A percentile compares a stretch with the other conserved stretches of the same genome.
phyloP scores from a whole-genome alignment of 148 eudicot genomes.

The Cornus kousa region DNA sequence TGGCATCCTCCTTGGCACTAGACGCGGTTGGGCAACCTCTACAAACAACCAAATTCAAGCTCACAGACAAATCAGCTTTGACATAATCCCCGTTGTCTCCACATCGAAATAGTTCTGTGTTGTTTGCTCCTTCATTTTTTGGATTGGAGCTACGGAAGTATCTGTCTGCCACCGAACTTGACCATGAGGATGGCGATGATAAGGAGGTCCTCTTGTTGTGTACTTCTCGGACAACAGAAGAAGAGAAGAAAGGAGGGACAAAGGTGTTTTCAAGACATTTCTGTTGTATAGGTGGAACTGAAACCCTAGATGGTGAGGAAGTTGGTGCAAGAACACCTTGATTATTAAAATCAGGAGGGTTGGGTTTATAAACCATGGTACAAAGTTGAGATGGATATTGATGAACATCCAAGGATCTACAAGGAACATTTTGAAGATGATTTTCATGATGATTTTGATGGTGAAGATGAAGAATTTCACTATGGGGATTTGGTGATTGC shows the following conservation, averaged over 20 bases:
- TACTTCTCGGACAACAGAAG: conserved; percentile 10
- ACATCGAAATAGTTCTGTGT: not conserved
- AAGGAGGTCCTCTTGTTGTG: conserved; percentile 4
- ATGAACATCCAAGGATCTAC: conserved; percentile 14
- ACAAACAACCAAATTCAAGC: conserved; percentile 26
- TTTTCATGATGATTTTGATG: conserved; percentile 9
- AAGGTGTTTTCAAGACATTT: not conserved
- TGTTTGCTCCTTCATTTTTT: not conserved
- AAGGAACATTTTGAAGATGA: conserved; percentile 5
- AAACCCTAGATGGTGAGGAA: conserved; percentile 27
- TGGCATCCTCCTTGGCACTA: conserved; percentile 20
- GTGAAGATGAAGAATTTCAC: conserved; percentile 9
- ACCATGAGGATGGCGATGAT: conserved; percentile 19
- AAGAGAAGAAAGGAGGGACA: conserved; percentile 18
- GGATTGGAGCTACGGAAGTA: not conserved
- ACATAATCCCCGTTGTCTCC: conserved; percentile 20
- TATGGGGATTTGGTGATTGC: conserved; percentile 32
- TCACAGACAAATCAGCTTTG: conserved; percentile 25
- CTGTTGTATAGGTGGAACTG: not conserved
- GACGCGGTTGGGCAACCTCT: not conserved
- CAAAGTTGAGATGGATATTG: conserved; percentile 17
- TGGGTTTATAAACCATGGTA: conserved; percentile 29
- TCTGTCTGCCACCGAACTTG: conserved; percentile 17
- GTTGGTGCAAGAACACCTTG: conserved; percentile 9
- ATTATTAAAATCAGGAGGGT: conserved; percentile 26